These are phyloP conservation scores for Ophiostoma montium DNA, from an alignment of 2,329 filamentous ascomycete genomes.

Conservation along the genomic window DNA sequence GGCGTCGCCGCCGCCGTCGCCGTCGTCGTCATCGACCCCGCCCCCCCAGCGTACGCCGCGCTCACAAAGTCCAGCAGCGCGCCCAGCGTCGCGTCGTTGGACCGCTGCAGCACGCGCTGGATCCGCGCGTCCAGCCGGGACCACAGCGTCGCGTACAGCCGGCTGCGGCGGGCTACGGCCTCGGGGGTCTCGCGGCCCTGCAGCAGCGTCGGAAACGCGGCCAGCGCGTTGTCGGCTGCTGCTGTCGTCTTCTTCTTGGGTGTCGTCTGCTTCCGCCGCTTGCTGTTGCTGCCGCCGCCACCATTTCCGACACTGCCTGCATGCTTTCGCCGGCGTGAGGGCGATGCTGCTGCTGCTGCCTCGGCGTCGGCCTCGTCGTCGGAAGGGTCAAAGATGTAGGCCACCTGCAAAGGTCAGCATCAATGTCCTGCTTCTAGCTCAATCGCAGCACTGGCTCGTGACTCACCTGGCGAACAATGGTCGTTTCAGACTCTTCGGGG, in stretches of 20 bases:
- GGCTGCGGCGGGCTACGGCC: constrained; percentile 38
- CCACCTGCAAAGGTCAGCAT: constrained; percentile 28
- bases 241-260: neutral
- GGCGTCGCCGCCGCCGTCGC: constrained; percentile 7
- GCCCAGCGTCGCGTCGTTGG: constrained; percentile 45
- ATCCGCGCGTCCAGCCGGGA: constrained; percentile 47
- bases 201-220: constrained; percentile 37
- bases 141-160: constrained; percentile 52
- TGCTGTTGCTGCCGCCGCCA: neutral
- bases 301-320: neutral
- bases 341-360: neutral
- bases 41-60: constrained; percentile 21
- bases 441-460: too few relatives aligned
- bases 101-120: constrained; percentile 43
- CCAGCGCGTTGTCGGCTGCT: constrained; percentile 4
- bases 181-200: constrained; percentile 37
- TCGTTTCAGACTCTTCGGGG: constrained; percentile 3
- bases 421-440: too few relatives aligned
- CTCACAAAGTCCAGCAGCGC: constrained; percentile 44
- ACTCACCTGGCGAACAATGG: constrained; percentile 7
- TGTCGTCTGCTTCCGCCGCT: neutral
- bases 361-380: constrained; percentile 20
- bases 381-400: constrained; percentile 47
- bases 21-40: too few relatives aligned
- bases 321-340: neutral